Evolutionary conservation across 257 asterid species (phyloP).

Genomic region (Solanum megistacrolobum): DNA sequence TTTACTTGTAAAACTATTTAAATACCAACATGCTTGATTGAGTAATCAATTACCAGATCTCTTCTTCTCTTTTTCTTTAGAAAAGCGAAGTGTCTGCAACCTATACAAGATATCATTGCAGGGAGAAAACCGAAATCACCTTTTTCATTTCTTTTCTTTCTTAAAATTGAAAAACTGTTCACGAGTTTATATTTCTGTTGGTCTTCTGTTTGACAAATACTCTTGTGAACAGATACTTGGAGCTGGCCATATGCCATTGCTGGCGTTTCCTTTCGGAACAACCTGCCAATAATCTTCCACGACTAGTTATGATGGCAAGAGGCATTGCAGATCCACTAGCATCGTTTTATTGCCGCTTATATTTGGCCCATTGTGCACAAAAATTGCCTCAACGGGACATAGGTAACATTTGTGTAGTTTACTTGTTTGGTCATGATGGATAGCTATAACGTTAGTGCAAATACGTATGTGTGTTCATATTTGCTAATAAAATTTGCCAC

Average conservation of each 20-base stretch:
- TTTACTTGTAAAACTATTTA: neutral
- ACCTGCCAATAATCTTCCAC: slow-evolving; percentile 50
- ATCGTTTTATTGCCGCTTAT: slow-evolving; percentile 68
- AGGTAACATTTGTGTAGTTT: slow-evolving; percentile 33
- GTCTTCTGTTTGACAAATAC: slow-evolving; percentile 6
- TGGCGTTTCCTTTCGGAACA: slow-evolving; percentile 61
- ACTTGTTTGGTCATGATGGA: neutral
- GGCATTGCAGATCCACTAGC: slow-evolving; percentile 87
- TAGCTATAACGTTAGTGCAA: neutral
- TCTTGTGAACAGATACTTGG: slow-evolving; percentile 55
- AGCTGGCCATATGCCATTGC: slow-evolving; percentile 73
- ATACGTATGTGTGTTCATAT: neutral
- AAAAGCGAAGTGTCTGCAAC: neutral
- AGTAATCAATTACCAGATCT: neutral
- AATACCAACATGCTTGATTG: neutral
- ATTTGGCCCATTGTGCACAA: slow-evolving; percentile 69
- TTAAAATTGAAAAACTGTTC: neutral
- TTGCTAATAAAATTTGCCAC: neutral
- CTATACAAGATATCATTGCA: neutral
- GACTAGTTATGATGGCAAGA: slow-evolving; percentile 69
- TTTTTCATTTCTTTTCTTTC: neutral
- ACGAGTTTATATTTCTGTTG: neutral
- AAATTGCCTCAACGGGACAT: slow-evolving; percentile 38
- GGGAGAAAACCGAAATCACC: neutral
- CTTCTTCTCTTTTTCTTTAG: neutral